Evolutionary conservation across 2,329 filamentous ascomycete species (phyloP), one percentile per base, ranked within the genome.

Genomic region (Phialocephala sp.): DNA sequence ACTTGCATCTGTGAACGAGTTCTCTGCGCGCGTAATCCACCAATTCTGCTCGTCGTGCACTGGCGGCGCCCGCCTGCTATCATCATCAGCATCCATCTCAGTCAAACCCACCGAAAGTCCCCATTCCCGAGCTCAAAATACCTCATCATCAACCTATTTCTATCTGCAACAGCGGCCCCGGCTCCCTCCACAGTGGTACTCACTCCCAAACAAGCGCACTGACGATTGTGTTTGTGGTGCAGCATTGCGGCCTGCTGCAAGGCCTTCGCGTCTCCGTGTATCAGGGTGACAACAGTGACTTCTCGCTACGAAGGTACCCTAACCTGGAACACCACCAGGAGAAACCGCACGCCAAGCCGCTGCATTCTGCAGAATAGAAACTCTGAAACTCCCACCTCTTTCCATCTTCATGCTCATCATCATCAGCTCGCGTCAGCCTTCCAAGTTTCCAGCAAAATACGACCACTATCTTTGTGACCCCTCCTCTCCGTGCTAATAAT

Each of bases 161-260:
- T 61, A 61, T 61, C 47, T 55, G 45, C 32, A 61, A 61, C 59
- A 37, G 41, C 35, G 32, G n/a, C n/a, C 22, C 39, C 37, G 2
- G 22, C 9, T 20, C 6, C 24, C 41, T 60, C 59, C 59, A 60
- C 41, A 60, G 15, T 47, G 37, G 15, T 14, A 32, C 6, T 15
- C 18, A 43, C 57, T 20, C 45, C 37, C 37, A 41, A 41, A 41
- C 37, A 41, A 41, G 37, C 37, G 37, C 37, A 41, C 37, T 41
- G 37, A 41, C 37, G 37, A 32, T 32, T 32, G 27, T 32, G 27
- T 32, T 32, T 32, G 27, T 6, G 27, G 27, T 32, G 27, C 27
- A 32, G 27, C 27, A 32, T 3, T 32, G 27, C 3, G 27, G 27
- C 27, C 37, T 41, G 37, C 9, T 41, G 37, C 37, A 8, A 32